Percentiles rank a stretch among this genome's conserved stretches.
These are phyloP conservation scores for Cytospora paraplurivora DNA, from an alignment of 2,329 filamentous ascomycete genomes.

Conservation along the genomic window DNA sequence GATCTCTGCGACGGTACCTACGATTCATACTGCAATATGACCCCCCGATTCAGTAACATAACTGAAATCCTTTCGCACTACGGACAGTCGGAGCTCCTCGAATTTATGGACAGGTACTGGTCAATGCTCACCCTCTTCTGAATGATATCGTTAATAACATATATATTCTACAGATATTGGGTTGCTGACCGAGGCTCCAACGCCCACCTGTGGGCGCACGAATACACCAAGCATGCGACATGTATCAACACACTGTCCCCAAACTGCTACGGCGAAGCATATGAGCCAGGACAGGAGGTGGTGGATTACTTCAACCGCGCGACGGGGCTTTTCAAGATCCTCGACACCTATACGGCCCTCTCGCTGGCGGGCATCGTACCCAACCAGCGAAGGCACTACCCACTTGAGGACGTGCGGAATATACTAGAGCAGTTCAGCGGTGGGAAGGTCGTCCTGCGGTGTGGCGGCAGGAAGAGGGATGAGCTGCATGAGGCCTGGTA, in stretches of 20 bases:
- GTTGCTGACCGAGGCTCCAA: conserved; percentile 44
- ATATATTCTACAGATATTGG: conserved; percentile 42
- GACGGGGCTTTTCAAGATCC: conserved; percentile 44
- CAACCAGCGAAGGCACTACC: conserved; percentile 42
- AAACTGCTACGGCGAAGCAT: conserved; percentile 61
- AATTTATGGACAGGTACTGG: conserved; percentile 46
- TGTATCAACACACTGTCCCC: conserved; percentile 71
- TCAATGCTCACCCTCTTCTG: no score
- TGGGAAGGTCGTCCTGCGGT: conserved; percentile 48
- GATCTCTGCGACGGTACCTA: conserved; percentile 49
- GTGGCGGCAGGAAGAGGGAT: conserved; percentile 40
- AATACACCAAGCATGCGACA: conserved; percentile 73
- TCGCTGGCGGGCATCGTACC: conserved; percentile 42
- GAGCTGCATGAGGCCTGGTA: conserved; percentile 57
- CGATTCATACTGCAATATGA: conserved; percentile 47
- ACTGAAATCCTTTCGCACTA: conserved; percentile 45
- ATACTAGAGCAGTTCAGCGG: conserved; percentile 50
- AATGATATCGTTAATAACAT: no score
- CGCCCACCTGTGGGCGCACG: conserved; percentile 64
- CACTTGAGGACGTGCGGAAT: conserved; percentile 44
- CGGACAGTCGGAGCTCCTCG: conserved; percentile 43
- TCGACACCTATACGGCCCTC: conserved; percentile 48
- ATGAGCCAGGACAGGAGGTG: conserved; percentile 45
- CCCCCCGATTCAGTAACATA: conserved; percentile 46
- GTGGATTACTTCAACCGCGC: conserved; percentile 50